phyloP scores from a whole-genome alignment of 2,329 filamentous ascomycete species.

The Neurospora crassa region DNA sequence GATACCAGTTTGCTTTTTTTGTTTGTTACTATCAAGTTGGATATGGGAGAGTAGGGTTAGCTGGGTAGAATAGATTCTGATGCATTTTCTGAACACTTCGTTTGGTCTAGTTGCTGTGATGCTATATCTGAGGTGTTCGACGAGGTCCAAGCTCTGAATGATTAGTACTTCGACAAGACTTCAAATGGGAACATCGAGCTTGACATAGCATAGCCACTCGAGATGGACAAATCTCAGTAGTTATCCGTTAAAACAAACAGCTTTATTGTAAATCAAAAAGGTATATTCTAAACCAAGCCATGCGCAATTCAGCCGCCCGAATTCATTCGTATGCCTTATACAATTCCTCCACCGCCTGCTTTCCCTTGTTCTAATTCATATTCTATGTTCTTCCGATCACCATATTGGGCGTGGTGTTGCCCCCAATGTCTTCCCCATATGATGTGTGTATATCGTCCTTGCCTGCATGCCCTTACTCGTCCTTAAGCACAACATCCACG shows the following conservation, averaged over 20 bases:
- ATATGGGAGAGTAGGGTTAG: not conserved
- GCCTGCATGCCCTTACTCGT: slow-evolving; percentile 38
- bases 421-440: not conserved
- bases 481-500: not conserved
- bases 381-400: not conserved
- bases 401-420: not conserved
- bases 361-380: not conserved
- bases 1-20: not conserved
- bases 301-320: not conserved
- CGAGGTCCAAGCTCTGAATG: not conserved
- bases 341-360: not conserved
- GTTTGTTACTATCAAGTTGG: not conserved
- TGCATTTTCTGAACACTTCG: not conserved
- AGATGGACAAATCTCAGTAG: not conserved
- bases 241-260: not conserved
- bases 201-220: not conserved
- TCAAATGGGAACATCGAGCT: not conserved
- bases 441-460: slow-evolving; percentile 19
- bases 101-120: not conserved
- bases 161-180: not conserved
- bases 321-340: not conserved
- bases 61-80: not conserved
- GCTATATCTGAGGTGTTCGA: not conserved
- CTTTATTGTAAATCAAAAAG: not conserved
- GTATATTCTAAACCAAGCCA: not conserved